A percentile compares a stretch with the other conserved stretches of the same genome.
These are phyloP conservation scores for Trametes cubensis DNA, from an alignment of 768 basidiomycete genomes.

Conservation along the genomic window DNA sequence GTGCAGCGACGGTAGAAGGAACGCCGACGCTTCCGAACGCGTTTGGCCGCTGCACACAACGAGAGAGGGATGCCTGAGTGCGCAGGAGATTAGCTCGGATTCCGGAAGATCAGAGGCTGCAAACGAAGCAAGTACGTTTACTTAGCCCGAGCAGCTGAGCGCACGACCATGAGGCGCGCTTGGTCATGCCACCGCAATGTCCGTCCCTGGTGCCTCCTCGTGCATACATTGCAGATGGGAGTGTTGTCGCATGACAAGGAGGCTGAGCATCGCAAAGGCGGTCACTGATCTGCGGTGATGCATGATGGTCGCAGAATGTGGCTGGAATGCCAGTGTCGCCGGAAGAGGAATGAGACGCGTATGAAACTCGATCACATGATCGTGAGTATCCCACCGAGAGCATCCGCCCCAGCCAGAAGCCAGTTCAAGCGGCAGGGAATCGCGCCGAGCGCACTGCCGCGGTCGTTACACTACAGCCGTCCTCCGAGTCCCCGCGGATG, in stretches of 20 bases:
- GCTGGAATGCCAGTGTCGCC: not conserved
- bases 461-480: too few species aligned
- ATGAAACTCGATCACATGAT: slow-evolving; percentile 5
- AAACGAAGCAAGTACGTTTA: not conserved
- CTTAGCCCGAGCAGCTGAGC: not conserved
- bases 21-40: not conserved
- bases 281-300: not conserved
- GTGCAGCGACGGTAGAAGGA: not conserved
- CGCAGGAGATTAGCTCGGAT: not conserved
- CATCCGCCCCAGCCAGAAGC: not conserved
- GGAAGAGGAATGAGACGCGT: not conserved
- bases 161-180: not conserved
- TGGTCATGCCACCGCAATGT: not conserved
- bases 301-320: not conserved
- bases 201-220: slow-evolving; percentile 2
- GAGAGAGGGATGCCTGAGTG: not conserved
- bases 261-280: not conserved
- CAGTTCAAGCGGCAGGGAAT: not conserved
- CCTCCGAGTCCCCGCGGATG: too few species aligned
- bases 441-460: too few species aligned
- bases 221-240: not conserved
- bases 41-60: not conserved
- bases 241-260: not conserved
- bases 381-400: not conserved
- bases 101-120: not conserved